phyloP scores from a whole-genome alignment of 2,329 filamentous ascomycete species.

The Ophiostoma australiae region DNA sequence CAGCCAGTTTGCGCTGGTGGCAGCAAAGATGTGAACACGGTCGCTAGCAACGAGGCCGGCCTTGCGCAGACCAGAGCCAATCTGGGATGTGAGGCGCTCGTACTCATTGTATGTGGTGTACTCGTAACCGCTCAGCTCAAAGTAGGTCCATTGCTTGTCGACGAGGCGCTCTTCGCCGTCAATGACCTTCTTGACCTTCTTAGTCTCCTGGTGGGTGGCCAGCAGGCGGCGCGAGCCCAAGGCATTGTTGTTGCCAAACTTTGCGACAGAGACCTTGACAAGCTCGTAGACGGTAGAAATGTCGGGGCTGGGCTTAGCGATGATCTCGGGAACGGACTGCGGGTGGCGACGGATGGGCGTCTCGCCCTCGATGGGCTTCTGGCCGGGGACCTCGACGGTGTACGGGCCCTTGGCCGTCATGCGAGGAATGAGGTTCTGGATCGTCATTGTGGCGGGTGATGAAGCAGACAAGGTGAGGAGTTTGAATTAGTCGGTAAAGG shows the following conservation, averaged over 20 bases:
- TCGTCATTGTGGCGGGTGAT: constrained; percentile 2
- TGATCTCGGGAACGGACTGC: constrained; percentile 56
- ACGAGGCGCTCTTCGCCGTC: constrained; percentile 74
- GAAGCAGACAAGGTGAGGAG: neutral
- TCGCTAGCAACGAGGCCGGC: constrained; percentile 65
- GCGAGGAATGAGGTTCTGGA: constrained; percentile 35
- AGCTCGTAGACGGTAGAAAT: constrained; percentile 73
- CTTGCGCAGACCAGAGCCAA: constrained; percentile 67
- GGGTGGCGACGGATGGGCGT: constrained; percentile 68
- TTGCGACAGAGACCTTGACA: constrained; percentile 59
- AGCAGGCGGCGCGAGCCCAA: constrained; percentile 69
- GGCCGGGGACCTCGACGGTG: constrained; percentile 62
- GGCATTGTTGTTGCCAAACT: constrained; percentile 60
- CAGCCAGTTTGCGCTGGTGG: constrained; percentile 58
- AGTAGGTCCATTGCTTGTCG: constrained; percentile 84
- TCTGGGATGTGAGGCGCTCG: constrained; percentile 60
- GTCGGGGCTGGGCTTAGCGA: constrained; percentile 55
- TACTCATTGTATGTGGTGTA: constrained; percentile 77
- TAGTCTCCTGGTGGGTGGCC: constrained; percentile 73
- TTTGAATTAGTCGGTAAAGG: neutral
- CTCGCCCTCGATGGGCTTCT: constrained; percentile 62
- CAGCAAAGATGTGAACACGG: constrained; percentile 73
- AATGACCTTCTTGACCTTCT: constrained; percentile 84
- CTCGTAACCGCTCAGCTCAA: constrained; percentile 73
- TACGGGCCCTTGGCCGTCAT: constrained; percentile 59